Evolutionary conservation across 176 grass and related monocot genomes (phyloP).

Genomic region (Canna indica): DNA sequence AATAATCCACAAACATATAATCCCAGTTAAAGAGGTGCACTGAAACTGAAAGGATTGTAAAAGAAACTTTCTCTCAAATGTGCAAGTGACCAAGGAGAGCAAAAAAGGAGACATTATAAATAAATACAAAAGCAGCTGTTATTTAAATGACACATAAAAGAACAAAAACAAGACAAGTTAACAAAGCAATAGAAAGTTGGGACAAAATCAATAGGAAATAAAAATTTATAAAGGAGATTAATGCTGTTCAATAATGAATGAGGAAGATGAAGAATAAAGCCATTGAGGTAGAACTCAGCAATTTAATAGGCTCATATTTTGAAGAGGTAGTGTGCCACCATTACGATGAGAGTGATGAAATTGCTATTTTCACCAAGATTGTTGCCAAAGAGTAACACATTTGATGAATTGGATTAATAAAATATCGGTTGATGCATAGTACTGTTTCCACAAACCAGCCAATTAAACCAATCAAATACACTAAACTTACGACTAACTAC

Average conservation of each 20-base stretch:
- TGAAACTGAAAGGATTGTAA: neutral
- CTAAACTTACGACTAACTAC: too few relatives aligned
- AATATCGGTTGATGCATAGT: too few relatives aligned
- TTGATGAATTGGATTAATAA: too few relatives aligned
- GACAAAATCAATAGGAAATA: neutral
- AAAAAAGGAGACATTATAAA: neutral
- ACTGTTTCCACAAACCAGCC: too few relatives aligned
- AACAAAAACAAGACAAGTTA: neutral
- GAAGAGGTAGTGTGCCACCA: too few relatives aligned
- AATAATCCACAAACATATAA: neutral
- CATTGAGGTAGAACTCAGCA: too few relatives aligned
- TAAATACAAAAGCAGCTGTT: neutral
- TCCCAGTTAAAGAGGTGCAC: neutral
- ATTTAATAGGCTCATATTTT: too few relatives aligned
- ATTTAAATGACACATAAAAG: neutral
- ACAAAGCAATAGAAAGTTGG: neutral
- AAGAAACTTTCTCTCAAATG: neutral
- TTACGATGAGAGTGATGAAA: too few relatives aligned
- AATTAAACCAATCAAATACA: too few relatives aligned
- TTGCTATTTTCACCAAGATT: too few relatives aligned
- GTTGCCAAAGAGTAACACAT: too few relatives aligned
- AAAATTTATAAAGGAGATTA: neutral
- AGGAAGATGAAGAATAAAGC: neutral
- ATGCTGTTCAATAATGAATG: neutral
- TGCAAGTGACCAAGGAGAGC: neutral